Conservation (phyloP, 2,329 filamentous ascomycete species). For the Hypocreales sp. region DNA sequence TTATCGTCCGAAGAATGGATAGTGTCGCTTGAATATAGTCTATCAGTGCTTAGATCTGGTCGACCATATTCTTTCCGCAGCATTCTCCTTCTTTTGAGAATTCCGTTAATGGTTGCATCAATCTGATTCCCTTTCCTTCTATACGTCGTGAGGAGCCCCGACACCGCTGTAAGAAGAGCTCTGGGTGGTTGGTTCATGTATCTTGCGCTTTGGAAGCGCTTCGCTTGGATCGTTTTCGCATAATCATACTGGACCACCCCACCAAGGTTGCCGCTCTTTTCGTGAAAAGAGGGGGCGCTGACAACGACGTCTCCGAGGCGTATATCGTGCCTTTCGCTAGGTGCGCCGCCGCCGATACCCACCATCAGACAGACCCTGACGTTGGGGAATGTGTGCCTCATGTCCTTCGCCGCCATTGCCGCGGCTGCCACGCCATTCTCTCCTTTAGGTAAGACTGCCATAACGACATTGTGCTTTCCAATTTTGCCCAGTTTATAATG, state of each 20-base stretch:
- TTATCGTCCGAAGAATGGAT: too few species aligned
- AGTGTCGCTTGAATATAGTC: slow-evolving; percentile 1
- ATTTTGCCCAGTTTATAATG: slow-evolving; percentile 5
- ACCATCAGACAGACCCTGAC: slow-evolving; percentile 9
- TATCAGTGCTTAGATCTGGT: slow-evolving; percentile 1
- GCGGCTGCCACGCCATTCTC: slow-evolving; percentile 4
- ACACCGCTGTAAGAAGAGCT: slow-evolving; percentile 3
- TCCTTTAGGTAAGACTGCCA: slow-evolving; percentile 3
- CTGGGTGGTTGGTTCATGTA: slow-evolving; percentile 6
- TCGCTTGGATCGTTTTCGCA: slow-evolving; percentile 6
- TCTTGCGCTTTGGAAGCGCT: slow-evolving; percentile 2
- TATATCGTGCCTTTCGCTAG: slow-evolving; percentile 16
- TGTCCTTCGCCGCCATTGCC: slow-evolving; percentile 10
- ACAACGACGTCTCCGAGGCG: slow-evolving; percentile 13
- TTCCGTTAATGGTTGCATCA: background rate
- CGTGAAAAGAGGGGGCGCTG: background rate
- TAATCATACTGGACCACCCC: slow-evolving; percentile 10
- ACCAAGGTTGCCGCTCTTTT: slow-evolving; percentile 1
- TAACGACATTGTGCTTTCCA: slow-evolving; percentile 5
- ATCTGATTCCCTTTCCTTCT: background rate
- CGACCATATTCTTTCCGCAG: slow-evolving; percentile 1
- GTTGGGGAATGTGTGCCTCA: slow-evolving; percentile 13
- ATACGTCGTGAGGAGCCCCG: background rate
- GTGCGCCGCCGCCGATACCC: slow-evolving; percentile 13
- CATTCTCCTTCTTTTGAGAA: background rate